Evolutionary conservation across 208 protist genomes (phyloP).

Genomic region (Dictyostelium gargantuum): DNA sequence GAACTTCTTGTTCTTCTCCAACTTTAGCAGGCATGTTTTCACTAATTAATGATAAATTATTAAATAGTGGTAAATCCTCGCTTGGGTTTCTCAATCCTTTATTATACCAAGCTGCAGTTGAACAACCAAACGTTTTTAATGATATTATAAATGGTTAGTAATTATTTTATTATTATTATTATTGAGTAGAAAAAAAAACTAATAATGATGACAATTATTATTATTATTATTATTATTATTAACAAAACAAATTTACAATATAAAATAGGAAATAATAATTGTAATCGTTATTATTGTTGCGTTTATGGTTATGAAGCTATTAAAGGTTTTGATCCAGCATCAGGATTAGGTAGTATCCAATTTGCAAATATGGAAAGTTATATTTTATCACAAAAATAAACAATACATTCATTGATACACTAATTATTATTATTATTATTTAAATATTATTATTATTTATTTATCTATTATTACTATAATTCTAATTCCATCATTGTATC

Average conservation of each 20-base stretch:
- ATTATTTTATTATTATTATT: no score
- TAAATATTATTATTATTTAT: no score
- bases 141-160: conserved; percentile 79
- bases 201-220: no score
- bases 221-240: no score
- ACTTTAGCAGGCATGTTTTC: conserved; percentile 61
- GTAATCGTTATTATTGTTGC: conserved; percentile 37
- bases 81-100: conserved; percentile 84
- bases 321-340: conserved; percentile 76
- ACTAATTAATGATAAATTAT: conserved; percentile 34
- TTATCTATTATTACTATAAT: no score
- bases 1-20: conserved; percentile 55
- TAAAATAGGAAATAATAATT: conserved; percentile 64
- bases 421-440: no score
- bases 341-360: conserved; percentile 44
- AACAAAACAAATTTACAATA: no score
- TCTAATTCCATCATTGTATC: neutral
- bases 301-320: conserved; percentile 67
- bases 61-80: conserved; percentile 8
- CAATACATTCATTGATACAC: no score
- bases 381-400: no score
- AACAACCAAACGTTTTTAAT: conserved; percentile 50
- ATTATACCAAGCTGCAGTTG: conserved; percentile 69
- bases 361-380: neutral
- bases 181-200: no score